Evolutionary conservation across 345 rosid genomes (phyloP).

Genomic region (Populus simonii): DNA sequence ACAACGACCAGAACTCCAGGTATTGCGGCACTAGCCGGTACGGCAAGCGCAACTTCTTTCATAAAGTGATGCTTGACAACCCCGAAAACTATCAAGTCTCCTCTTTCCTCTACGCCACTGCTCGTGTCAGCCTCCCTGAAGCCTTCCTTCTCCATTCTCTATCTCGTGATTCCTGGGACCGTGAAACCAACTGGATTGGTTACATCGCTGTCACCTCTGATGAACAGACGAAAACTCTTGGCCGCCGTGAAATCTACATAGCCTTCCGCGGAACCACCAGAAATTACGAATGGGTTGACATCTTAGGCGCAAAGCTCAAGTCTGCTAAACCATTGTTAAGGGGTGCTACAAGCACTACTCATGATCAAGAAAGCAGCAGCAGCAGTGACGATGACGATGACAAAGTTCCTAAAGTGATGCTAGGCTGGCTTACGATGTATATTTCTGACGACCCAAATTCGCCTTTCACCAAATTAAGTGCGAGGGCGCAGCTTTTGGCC

Average conservation of each 20-base stretch:
- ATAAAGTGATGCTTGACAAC: conserved; percentile 63
- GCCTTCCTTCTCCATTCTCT: conserved; percentile 63
- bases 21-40: conserved; percentile 88
- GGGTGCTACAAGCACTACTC: background rate
- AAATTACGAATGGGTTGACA: conserved; percentile 74
- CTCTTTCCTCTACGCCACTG: conserved; percentile 74
- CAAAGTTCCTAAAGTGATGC: conserved; percentile 57
- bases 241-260: conserved; percentile 75
- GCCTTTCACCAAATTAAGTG: conserved; percentile 54
- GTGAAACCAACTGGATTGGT: conserved; percentile 97
- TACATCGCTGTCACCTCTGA: conserved; percentile 74
- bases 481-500: conserved; percentile 49
- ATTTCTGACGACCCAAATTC: conserved; percentile 58
- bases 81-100: conserved; percentile 47
- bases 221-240: conserved; percentile 38
- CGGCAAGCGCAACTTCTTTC: conserved; percentile 56
- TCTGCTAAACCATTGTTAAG: conserved; percentile 48
- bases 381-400: conserved; percentile 44
- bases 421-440: conserved; percentile 79
- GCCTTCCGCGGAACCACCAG: conserved; percentile 77
- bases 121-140: conserved; percentile 52
- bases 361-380: conserved; percentile 12
- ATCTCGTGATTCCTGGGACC: conserved; percentile 83
- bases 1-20: conserved; percentile 75
- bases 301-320: conserved; percentile 54